Percentiles rank a stretch among this genome's conserved stretches.
Evolutionary conservation across 441 rosid species (phyloP).

Genomic region (Corymbia calophylla): DNA sequence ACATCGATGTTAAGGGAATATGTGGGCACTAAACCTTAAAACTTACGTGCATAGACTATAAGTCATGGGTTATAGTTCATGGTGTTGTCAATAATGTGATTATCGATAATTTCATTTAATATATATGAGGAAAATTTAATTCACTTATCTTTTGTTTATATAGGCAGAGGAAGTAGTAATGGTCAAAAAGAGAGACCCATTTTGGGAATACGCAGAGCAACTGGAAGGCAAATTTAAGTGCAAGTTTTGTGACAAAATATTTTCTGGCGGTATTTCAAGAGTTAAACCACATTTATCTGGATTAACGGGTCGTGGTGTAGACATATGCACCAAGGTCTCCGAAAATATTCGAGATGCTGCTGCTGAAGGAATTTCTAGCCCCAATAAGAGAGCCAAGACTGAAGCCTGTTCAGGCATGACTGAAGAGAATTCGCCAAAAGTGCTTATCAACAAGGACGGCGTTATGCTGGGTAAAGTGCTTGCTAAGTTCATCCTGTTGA

Average conservation of each 20-base stretch:
- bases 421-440: not conserved
- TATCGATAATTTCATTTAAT: accelerated
- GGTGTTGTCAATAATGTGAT: not conserved
- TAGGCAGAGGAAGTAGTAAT: not conserved
- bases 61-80: no score
- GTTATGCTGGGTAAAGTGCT: not conserved
- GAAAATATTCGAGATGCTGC: not conserved
- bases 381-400: not conserved
- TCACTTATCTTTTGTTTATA: not conserved
- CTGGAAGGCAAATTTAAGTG: not conserved
- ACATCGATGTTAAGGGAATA: not conserved
- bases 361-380: not conserved
- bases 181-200: not conserved
- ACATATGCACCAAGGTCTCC: not conserved
- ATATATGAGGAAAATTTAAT: not conserved
- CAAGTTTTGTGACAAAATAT: not conserved
- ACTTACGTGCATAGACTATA: not conserved
- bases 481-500: not conserved
- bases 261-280: not conserved
- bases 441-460: not conserved
- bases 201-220: not conserved
- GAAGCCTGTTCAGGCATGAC: not conserved
- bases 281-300: not conserved
- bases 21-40: not conserved
- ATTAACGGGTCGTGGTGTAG: not conserved